Conservation (phyloP, 2,329 filamentous ascomycete species). For the Arachnomyces sp. region DNA sequence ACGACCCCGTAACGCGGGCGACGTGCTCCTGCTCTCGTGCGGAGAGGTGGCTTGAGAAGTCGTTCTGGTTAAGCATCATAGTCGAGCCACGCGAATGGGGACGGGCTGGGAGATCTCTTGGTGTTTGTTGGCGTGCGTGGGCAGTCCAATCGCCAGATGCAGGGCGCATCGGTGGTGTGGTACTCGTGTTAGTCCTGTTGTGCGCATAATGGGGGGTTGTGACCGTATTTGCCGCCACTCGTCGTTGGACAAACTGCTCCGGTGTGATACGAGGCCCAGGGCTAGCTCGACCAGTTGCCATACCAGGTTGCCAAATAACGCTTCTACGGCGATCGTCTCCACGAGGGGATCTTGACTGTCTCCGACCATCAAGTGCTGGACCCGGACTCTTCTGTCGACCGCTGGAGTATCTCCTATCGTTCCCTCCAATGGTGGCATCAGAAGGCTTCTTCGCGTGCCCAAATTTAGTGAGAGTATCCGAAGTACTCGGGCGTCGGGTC, state of each 20-base stretch:
- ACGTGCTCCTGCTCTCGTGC: slow-evolving; percentile 83
- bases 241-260: slow-evolving; percentile 77
- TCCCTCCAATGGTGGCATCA: slow-evolving; percentile 23
- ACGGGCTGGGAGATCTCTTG: slow-evolving; percentile 34
- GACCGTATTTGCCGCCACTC: slow-evolving; percentile 49
- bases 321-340: slow-evolving; percentile 52
- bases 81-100: slow-evolving; percentile 54
- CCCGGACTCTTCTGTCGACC: slow-evolving; percentile 6
- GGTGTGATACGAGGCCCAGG: slow-evolving; percentile 55
- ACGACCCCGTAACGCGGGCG: slow-evolving; percentile 69
- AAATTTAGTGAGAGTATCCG: slow-evolving; percentile 40
- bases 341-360: slow-evolving; percentile 32
- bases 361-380: slow-evolving; percentile 19
- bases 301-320: slow-evolving; percentile 71
- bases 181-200: slow-evolving; percentile 51
- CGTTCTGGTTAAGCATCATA: slow-evolving; percentile 41
- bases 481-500: slow-evolving; percentile 47
- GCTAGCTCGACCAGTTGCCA: slow-evolving; percentile 40
- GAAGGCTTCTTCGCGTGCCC: slow-evolving; percentile 26
- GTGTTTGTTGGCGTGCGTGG: slow-evolving; percentile 24
- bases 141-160: slow-evolving; percentile 33
- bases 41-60: slow-evolving; percentile 57
- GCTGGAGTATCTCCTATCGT: slow-evolving; percentile 10
- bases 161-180: slow-evolving; percentile 28
- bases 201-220: slow-evolving; percentile 52